Base-by-base conservation (phyloP, 108 stramenopile species). In the Pseudonitzschia multistriata region DNA sequence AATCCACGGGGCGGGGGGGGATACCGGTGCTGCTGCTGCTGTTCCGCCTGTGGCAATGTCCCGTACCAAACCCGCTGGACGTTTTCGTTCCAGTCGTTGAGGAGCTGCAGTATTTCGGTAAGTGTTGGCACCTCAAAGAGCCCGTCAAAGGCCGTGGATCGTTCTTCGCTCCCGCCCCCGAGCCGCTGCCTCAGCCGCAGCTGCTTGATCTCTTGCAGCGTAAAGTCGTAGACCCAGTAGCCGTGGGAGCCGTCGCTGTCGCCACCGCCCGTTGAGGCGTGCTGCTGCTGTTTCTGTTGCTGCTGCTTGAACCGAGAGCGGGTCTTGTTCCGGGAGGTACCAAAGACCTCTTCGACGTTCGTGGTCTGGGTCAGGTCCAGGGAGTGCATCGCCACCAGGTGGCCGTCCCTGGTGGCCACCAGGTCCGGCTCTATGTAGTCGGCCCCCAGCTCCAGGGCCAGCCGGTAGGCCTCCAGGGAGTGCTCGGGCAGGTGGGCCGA, bases 401-500 rank as follows among this genome's bases (percentile, higher is more conserved):
- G 59, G 22, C 62, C 57, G 59, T 86, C 86, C 30, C 69, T 76
- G 21, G 88, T 85, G 25, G 88, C 70, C 0, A 89, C 84, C 49
- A 91, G 66, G 74, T 94, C 90, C 1, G 90, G 85, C 57, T 94
- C 93, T 48, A 91, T 87, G 68, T 83, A 94, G 49, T 94, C 88
- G 28, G 90, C 85, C 15, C 86, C 85, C n/a, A 94, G 64, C 50
- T 91, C 90, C 11, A 92, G 59, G 22, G 93, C 90, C 25, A 94
- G 68, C 40, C 85, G 84, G 67, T 94, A 94, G 7, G 83, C 85
- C 52, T 69, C 78, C 48, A 91, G 49, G 0, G 90, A 77, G 63
- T 94, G 89, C 55, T 91, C 89, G 19, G 93, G 93, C 1, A 94
- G 50, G 66, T 89, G 74, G 49, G 72, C 81, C 3, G 86, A 87